Base-by-base conservation (phyloP, 2,329 filamentous ascomycete species). In the Cryphonectria parasitica region DNA sequence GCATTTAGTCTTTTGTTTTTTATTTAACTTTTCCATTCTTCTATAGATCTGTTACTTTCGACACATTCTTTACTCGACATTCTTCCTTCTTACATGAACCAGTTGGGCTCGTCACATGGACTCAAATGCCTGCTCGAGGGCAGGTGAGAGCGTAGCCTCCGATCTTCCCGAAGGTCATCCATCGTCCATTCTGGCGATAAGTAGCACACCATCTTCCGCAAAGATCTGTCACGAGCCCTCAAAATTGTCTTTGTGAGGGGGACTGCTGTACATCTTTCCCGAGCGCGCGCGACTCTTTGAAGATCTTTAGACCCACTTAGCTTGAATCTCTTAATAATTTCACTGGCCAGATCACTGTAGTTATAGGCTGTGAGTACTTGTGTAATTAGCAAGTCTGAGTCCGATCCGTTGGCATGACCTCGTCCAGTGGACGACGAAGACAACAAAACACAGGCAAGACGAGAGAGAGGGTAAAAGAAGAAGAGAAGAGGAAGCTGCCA, bases 151-250 rank as follows among this genome's bases (percentile, higher is more conserved):
- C 22, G 10, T 15, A 39, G 49, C 64, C 34, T 34, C 34, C 28
- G 45, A 43, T 31, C 45, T 31, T 56, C 8, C 45, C 31, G 64
- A 2, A 41, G 34, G 45, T 58, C 54, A 58, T 66, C 45, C 54
- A 58, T 66, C 45, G 39, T 56, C 31, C 10, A 17, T 39, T 8
- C 13, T 17, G 15, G 19, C 19, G 45, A 49, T 49, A 25, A 4
- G 43, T 36, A 41, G n/a, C 54, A 66, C 64, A 66, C 45, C 64
- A 49, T 66, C 64, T 56, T 56, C 28, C 25, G 63, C 34, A n/a
- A 10, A 28, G 19, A 2, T 15, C 45, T n/a, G 34, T 66, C 64
- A 66, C 64, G 64, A 66, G 64, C 28, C 64, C 45, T 45, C 43
- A 17, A 25, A 34, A 49, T 34, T 34, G n/a, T 64, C 25, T 19